Conservation (phyloP, 768 basidiomycete genomes). For the Collybiopsis luxurians region DNA sequence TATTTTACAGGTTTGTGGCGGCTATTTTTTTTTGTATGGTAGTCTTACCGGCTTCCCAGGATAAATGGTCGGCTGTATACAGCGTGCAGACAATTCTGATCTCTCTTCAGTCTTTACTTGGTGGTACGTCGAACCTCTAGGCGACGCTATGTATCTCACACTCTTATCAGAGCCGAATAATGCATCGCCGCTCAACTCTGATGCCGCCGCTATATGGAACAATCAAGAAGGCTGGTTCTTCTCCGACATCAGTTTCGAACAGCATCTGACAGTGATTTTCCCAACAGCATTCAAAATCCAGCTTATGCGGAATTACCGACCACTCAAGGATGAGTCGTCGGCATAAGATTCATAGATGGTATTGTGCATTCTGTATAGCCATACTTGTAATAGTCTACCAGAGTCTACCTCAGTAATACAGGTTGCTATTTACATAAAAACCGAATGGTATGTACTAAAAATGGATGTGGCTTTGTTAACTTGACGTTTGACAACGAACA, state of each 20-base stretch:
- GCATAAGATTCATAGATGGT: constrained; percentile 15
- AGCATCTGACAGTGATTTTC: not conserved
- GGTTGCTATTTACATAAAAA: too few relatives aligned
- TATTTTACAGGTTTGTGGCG: constrained; percentile 66
- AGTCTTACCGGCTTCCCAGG: constrained; percentile 38
- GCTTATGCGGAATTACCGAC: constrained; percentile 71
- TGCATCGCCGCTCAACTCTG: constrained; percentile 84
- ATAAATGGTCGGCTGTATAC: constrained; percentile 93
- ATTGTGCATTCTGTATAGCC: too few relatives aligned
- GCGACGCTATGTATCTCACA: not conserved
- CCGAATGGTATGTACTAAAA: too few relatives aligned
- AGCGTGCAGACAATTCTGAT: constrained; percentile 88
- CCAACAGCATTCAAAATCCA: constrained; percentile 66
- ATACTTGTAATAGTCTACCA: constrained; percentile 2
- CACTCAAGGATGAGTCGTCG: constrained; percentile 37
- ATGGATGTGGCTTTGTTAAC: not conserved
- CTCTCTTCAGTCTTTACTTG: constrained; percentile 84
- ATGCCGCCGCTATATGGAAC: constrained; percentile 82
- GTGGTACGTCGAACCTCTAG: constrained; percentile 52
- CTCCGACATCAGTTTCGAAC: not conserved
- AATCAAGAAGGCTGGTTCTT: constrained; percentile 51
- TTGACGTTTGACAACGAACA: not conserved
- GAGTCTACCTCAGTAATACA: too few relatives aligned
- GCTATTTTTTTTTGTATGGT: not conserved
- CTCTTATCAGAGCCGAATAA: constrained; percentile 78